A percentile compares a stretch with the other conserved stretches of the same genome.
These are phyloP conservation scores for Rhodotorula graminis DNA, from an alignment of 768 basidiomycete genomes.

Conservation along the genomic window DNA sequence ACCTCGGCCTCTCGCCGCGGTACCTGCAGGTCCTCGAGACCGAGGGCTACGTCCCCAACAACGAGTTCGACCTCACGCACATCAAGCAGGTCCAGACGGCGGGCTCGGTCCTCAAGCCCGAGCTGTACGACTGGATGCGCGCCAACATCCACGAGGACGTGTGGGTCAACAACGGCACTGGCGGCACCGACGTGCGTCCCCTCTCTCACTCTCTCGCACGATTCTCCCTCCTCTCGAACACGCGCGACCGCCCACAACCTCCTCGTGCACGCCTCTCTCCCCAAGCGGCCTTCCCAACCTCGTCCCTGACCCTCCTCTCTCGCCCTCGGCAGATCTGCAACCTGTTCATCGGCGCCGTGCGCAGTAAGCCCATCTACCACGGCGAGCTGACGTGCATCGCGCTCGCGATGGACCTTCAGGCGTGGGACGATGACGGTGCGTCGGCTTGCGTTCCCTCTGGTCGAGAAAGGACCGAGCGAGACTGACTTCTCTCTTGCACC, in stretches of 20 bases:
- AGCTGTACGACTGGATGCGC: conserved; percentile 60
- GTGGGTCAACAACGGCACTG: conserved; percentile 41
- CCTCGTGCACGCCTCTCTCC: no score
- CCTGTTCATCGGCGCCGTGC: conserved; percentile 36
- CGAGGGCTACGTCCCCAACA: conserved; percentile 59
- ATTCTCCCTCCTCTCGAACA: no score
- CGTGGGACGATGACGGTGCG: conserved; percentile 40
- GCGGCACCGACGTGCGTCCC: conserved; percentile 39
- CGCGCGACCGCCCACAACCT: no score
- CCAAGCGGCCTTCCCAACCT: background rate
- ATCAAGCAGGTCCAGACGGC: conserved; percentile 74
- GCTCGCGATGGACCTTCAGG: conserved; percentile 40
- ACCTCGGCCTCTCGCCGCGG: conserved; percentile 76
- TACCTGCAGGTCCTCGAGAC: conserved; percentile 66
- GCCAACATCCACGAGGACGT: conserved; percentile 17
- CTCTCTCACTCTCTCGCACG: no score
- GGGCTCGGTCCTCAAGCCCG: conserved; percentile 67
- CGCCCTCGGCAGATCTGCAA: conserved; percentile 31
- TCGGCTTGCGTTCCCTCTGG: no score
- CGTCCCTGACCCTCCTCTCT: no score
- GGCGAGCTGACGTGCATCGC: conserved; percentile 40
- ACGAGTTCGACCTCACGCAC: conserved; percentile 53
- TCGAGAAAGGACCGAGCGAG: background rate
- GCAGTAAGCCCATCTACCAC: conserved; percentile 35
- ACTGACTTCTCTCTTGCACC: background rate